These are phyloP conservation scores for Thraustotheca clavata DNA, from an alignment of 352 stramenopile species.

Conservation along the genomic window DNA sequence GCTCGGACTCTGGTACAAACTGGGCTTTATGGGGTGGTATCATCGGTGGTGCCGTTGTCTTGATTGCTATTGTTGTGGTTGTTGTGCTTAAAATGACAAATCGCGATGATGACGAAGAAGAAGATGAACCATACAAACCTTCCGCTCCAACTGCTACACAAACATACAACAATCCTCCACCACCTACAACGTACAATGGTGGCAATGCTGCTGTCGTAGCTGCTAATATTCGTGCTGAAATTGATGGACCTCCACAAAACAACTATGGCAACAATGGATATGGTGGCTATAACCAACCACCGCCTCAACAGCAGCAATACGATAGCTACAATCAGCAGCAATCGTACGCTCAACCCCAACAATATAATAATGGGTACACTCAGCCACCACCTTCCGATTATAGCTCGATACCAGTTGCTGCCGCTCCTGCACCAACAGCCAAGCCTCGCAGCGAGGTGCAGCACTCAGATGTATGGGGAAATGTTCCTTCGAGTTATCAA, in stretches of 20 bases:
- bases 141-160: constrained; percentile 2
- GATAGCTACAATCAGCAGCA: neutral
- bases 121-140: constrained; percentile 13
- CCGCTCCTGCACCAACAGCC: neutral
- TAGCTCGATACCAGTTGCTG: neutral
- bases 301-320: neutral
- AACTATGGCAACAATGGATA: neutral
- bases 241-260: neutral
- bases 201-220: neutral
- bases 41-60: neutral
- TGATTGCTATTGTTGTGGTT: neutral
- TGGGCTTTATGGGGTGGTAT: neutral
- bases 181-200: neutral
- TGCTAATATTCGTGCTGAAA: constrained; percentile 3
- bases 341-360: neutral
- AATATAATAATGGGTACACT: neutral
- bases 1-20: neutral
- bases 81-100: constrained; percentile 5
- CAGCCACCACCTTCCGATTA: neutral
- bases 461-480: constrained; percentile 17
- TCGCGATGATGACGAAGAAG: constrained; percentile 15
- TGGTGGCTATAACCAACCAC: neutral
- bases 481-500: constrained; percentile 14
- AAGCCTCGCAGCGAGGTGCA: constrained; percentile 1
- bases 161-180: neutral